Base-by-base conservation (phyloP, 106 monocot genomes). In the Dioscorea alata region DNA sequence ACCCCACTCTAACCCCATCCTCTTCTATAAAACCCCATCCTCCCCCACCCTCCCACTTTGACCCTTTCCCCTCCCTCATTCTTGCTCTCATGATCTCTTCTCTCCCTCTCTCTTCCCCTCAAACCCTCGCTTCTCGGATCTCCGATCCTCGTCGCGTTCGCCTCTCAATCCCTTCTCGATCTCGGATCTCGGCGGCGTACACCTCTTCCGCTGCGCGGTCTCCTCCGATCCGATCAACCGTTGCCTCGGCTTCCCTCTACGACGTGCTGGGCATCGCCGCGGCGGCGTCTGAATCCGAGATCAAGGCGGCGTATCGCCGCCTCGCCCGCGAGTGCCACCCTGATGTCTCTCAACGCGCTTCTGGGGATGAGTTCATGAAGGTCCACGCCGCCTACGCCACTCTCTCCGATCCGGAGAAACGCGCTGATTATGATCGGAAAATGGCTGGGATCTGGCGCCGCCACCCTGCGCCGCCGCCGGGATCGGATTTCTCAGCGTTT, bases 281-380 rank as follows among this genome's bases (percentile, higher is more conserved):
- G 18, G 65, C 59, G 20, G 80, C 84, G 4, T 66, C 76, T 16
- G n/a, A 25, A 31, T 31, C 59, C 58, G 84, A 84, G 74, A 84
- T 84, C 70, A 84, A 84, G 77, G 73, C 77, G 24, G 85, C 84
- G 19, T 84, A 88, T 63, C 74, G 88, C 58, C 57, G 61, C 7
- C 69, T 81, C 17, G 81, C 88, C 58, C 81, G 83, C 18, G 23
- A 71, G 23, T 75, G 77, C 71, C 83, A 83, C 65, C 87, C 83
- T 5, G 75, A 75, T 60, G 74, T 51, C 23, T 50, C 21, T 13
- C 20, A 6, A 13, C 60, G 3, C 8, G 64, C 61, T 21, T 64
- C 76, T 13, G 60, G 59, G 53, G 68, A 68, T 0, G 61, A 67
- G 68, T 75, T 75, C 67, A 75, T 75, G 74, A 66, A 58, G n/a